Base-by-base conservation (phyloP, 2,329 filamentous ascomycete species). In the Ceratocystis variospora region DNA sequence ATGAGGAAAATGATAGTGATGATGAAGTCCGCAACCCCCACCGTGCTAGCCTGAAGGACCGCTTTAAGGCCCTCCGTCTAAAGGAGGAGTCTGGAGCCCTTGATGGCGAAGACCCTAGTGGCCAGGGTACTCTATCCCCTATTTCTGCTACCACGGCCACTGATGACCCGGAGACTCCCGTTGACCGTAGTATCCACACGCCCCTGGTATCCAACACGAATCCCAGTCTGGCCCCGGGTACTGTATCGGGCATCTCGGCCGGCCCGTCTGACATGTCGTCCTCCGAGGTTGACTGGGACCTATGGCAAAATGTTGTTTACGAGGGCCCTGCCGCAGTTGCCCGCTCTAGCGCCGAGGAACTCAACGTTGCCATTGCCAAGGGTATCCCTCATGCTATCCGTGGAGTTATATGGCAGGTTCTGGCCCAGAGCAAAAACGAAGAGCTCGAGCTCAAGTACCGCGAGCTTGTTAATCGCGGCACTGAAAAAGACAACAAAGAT, bases 351-450 rank as follows among this genome's bases (percentile, higher is more conserved):
- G 82, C 93, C 0, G 90, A 95, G 71, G 92, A 96, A 74, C 79
- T 99, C 67, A 96, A 93, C 73, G 85, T 83, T 70, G 92, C 94
- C 25, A 96, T 99, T 71, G 89, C 93, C 62, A 89, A 87, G 48
- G 94, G 94, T 41, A 99, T 99, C 67, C 94, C 94, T 0, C 91
- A 87, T 70, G 93, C 92, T 2, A 96, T 99, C 69, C 87, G 94
- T 67, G 95, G 94, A n/a, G 94, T 99, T 1, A 92, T 99, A 63
- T 99, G 94, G 94, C 94, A 99, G 76, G 93, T 97, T 6, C 79
- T 99, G 69, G 91, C 94, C 2, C 90, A 96, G 73, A 96, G 92
- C 77, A 96, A 96, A 76, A 96, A 90, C 71, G 88, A 93, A 68
- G 90, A 95, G 57, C 78, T 99, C 19, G 94, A 99, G 75, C 77